These are phyloP conservation scores for Allodekkera sacchari DNA, from an alignment of 805 yeast species.

Conservation along the genomic window DNA sequence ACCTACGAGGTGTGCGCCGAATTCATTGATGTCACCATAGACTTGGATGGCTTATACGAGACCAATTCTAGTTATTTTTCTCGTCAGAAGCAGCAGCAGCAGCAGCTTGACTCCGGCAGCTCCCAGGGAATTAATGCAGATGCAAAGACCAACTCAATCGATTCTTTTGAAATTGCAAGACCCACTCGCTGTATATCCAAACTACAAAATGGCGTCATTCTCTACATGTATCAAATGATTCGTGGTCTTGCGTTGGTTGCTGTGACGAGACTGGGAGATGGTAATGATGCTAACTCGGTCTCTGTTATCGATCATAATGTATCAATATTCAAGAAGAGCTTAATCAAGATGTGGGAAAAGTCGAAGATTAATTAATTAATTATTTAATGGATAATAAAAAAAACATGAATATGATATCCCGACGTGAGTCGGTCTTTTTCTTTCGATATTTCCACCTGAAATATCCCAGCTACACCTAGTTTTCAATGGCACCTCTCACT, in stretches of 20 bases:
- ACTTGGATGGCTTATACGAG: slow-evolving; percentile 66
- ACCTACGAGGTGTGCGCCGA: slow-evolving; percentile 97
- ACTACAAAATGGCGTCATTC: slow-evolving; percentile 73
- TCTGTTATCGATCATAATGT: slow-evolving; percentile 86
- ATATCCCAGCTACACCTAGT: too few species aligned
- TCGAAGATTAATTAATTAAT: slow-evolving; percentile 21
- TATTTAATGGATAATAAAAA: neutral
- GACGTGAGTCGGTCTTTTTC: too few species aligned
- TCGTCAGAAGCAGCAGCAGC: neutral
- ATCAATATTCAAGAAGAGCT: slow-evolving; percentile 64
- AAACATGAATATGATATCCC: neutral
- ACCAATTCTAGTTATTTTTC: slow-evolving; percentile 2
- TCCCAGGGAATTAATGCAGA: neutral
- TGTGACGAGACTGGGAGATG: slow-evolving; percentile 60
- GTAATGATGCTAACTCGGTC: slow-evolving; percentile 37
- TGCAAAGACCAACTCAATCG: neutral
- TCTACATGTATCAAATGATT: slow-evolving; percentile 85
- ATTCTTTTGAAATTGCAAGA: slow-evolving; percentile 6
- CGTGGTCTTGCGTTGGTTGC: slow-evolving; percentile 90
- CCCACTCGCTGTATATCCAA: slow-evolving; percentile 54
- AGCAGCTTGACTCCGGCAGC: neutral
- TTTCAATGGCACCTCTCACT: too few species aligned
- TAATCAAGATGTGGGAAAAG: slow-evolving; percentile 63
- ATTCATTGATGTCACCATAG: slow-evolving; percentile 90
- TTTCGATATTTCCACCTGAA: too few species aligned